Evolutionary conservation across 2,329 filamentous ascomycete species (phyloP), one percentile per base, ranked within the genome.

Genomic region (Nigrospora osmanthi): DNA sequence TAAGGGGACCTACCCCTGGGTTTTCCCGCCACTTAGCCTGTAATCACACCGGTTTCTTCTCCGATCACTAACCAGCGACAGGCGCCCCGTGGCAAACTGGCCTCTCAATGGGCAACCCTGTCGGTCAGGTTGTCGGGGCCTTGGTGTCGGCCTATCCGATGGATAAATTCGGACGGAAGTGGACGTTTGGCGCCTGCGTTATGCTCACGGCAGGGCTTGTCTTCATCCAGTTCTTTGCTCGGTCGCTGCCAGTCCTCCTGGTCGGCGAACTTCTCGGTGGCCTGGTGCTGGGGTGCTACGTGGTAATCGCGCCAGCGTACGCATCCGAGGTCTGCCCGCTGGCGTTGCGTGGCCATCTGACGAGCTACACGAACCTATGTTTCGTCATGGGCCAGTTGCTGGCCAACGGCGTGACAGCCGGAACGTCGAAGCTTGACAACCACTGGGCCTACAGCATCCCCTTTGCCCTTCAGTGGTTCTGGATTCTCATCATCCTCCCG

Each of bases 151-250:
- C 66, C 1, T 72, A 72, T 40, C 70, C 69, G 0, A 67, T 73
- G 59, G 68, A 74, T 44, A 42, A 55, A 33, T 70, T 66, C 40
- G 72, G 72, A 12, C 65, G 71, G 30, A 71, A 67, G 47, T 56
- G 56, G 54, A 73, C 71, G 0, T 69, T 73, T 35, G 68, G 63
- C 45, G 55, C 56, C 5, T 75, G 70, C 49, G 65, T 73, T 19
- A 45, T 59, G 11, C 55, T 72, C 47, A 76, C 73, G 2, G 68
- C 70, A 12, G 68, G 62, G 2, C 72, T 81, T 35, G 71, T 83
- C 46, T 82, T 81, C 56, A 72, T 82, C 45, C 77, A 81, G 50
- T 81, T 82, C 64, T 83, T 81, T 52, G 76, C 78, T 12, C 69
- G 72, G 3, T 75, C 72, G 1, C 66, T 81, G 12, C 54, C 68